These are phyloP conservation scores for Ramichloridium luteum DNA, from an alignment of 2,329 filamentous ascomycete genomes.

Conservation along the genomic window DNA sequence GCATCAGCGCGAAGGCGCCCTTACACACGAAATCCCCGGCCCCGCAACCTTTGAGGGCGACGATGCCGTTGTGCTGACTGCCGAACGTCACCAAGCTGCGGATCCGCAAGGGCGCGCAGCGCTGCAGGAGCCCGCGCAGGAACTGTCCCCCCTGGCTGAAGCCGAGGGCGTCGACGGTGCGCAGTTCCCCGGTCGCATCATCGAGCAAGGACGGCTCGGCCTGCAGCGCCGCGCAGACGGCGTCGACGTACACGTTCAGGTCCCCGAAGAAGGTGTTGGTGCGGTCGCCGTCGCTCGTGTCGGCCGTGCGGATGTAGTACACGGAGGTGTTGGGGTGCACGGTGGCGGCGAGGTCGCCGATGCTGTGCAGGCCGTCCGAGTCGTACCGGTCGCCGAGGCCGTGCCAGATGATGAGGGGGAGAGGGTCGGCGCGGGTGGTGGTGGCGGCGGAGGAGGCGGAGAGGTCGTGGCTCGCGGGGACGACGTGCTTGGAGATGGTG, in stretches of 20 bases:
- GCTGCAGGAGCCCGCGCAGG: conserved; percentile 78
- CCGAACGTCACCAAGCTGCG: conserved; percentile 78
- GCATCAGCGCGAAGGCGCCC: conserved; percentile 64
- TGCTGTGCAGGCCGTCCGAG: conserved; percentile 57
- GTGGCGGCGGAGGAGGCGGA: conserved; percentile 1
- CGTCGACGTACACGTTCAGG: conserved; percentile 61
- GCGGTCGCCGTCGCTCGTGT: conserved; percentile 56
- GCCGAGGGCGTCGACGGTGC: conserved; percentile 75
- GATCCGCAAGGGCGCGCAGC: conserved; percentile 76
- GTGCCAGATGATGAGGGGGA: conserved; percentile 93
- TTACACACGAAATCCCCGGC: conserved; percentile 67
- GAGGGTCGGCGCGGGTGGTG: conserved; percentile 33
- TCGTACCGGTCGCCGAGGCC: conserved; percentile 66
- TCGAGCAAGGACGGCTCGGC: conserved; percentile 57
- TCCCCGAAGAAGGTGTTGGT: conserved; percentile 85
- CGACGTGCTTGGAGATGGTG: too few relatives aligned
- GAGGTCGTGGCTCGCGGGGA: too few relatives aligned
- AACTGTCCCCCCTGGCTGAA: conserved; percentile 97
- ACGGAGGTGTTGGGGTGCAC: conserved; percentile 74
- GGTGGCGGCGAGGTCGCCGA: conserved; percentile 59
- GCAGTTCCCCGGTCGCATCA: conserved; percentile 42
- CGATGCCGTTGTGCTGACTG: conserved; percentile 85
- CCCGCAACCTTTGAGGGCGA: conserved; percentile 64
- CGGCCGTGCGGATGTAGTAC: conserved; percentile 62
- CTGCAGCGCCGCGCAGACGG: conserved; percentile 67